Base-by-base conservation (phyloP, 1,139 yeast species). In the Saccharomycopsis hybrid region DNA sequence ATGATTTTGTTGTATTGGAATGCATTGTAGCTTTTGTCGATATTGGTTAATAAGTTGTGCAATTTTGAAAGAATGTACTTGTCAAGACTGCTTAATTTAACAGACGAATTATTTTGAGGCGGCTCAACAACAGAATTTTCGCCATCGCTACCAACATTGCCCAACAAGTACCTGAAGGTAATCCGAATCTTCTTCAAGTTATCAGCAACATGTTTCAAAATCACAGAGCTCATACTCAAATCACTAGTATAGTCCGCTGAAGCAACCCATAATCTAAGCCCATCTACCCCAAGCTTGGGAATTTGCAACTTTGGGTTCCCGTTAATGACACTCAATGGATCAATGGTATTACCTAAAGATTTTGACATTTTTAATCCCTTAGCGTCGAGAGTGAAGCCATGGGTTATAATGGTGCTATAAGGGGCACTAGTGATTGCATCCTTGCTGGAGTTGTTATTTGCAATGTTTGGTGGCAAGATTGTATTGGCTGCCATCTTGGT, bases 331-430 rank as follows among this genome's bases (percentile, higher is more conserved):
- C 78, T 79, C 4, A 58, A 59, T 0, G 98, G 97, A 1, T 77
- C 65, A 39, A 90, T 77, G 0, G 82, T 82, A 59, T 92, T 92
- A 0, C 97, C 97, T 46, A 86, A 67, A 0, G 96, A 87, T 62
- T 92, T 92, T 1, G 97, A 89, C 98, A 92, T 92, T 61, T 92
- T 92, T 53, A 77, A 77, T 28, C 94, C 94, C 58, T 82, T 78
- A 56, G 81, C 87, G 65, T 92, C 98, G 52, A 92, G 71, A 0
- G 87, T 84, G 61, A 94, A 92, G 0, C 99, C 99, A 65, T 92
- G 98, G 0, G 98, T 94, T 24, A 92, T 75, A 39, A 92, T 78
- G 37, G 75, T 73, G 54, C 76, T 76, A 65, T 77, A 92, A 0
- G 98, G 98, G 0, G 92, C 77, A n/a, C 62, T 57, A 18, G 18